A percentile compares a stretch with the other conserved stretches of the same genome.
Conservation (phyloP, 1,139 yeast species). For the Suhomyces bokatorum region DNA sequence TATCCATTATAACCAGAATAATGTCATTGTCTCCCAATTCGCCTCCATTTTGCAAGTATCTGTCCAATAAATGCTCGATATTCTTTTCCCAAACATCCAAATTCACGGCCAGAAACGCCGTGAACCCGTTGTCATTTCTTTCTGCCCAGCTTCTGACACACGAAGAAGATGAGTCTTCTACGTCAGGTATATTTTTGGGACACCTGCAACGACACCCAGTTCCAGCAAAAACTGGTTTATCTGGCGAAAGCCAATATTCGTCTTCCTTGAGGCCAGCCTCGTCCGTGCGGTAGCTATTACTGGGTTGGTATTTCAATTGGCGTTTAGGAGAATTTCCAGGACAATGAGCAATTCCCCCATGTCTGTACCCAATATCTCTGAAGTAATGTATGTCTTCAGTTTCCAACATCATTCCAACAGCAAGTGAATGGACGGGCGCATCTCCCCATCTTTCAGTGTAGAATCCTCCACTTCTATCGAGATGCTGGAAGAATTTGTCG, state of each 20-base stretch:
- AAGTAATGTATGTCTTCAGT: conserved; percentile 78
- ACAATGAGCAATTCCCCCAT: conserved; percentile 78
- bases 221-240: conserved; percentile 51
- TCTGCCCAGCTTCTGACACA: conserved; percentile 62
- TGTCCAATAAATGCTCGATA: conserved; percentile 30
- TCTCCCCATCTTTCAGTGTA: conserved; percentile 94
- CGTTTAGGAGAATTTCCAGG: conserved; percentile 60
- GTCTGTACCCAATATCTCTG: conserved; percentile 86
- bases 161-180: conserved; percentile 55
- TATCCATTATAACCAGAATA: conserved; percentile 8
- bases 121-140: conserved; percentile 37
- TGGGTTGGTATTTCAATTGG: conserved; percentile 48
- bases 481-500: conserved; percentile 59
- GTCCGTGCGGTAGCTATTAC: conserved; percentile 13
- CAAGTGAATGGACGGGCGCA: conserved; percentile 89
- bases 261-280: conserved; percentile 22
- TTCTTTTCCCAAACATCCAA: conserved; percentile 37
- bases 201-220: conserved; percentile 88
- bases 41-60: conserved; percentile 29
- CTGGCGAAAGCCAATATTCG: conserved; percentile 43
- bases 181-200: conserved; percentile 52
- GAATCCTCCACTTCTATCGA: conserved; percentile 78
- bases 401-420: conserved; percentile 70
- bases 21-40: conserved; percentile 25
- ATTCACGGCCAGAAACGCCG: conserved; percentile 25